Evolutionary conservation across 805 yeast species (phyloP).

Genomic region (Lachancea meyersii): DNA sequence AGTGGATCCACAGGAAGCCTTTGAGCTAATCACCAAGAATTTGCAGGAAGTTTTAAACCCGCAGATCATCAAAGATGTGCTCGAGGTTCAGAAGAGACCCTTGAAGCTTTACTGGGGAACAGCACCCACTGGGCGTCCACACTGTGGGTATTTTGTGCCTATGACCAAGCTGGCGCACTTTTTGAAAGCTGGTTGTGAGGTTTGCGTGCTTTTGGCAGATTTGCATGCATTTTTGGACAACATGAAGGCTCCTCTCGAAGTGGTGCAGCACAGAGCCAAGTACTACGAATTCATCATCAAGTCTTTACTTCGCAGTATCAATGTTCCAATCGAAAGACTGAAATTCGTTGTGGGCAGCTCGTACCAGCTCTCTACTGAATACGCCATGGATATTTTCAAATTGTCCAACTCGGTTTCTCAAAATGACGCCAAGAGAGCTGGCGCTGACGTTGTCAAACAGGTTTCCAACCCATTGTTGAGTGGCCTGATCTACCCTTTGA

Average conservation of each 20-base stretch:
- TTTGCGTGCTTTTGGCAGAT: slow-evolving; percentile 86
- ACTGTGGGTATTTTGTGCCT: slow-evolving; percentile 97
- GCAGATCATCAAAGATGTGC: slow-evolving; percentile 76
- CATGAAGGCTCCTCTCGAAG: slow-evolving; percentile 96
- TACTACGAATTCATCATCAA: slow-evolving; percentile 83
- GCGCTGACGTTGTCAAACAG: slow-evolving; percentile 98
- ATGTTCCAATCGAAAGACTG: slow-evolving; percentile 87
- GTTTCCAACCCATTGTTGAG: slow-evolving; percentile 88
- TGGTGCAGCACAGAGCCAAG: slow-evolving; percentile 79
- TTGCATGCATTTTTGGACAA: slow-evolving; percentile 95
- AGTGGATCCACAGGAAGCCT: slow-evolving; percentile 55
- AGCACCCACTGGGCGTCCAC: slow-evolving; percentile 98
- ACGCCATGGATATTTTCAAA: slow-evolving; percentile 84
- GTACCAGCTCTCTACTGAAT: slow-evolving; percentile 74
- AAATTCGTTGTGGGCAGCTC: slow-evolving; percentile 80
- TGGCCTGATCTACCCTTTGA: slow-evolving; percentile 93
- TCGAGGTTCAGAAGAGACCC: slow-evolving; percentile 76
- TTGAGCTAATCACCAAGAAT: slow-evolving; percentile 70
- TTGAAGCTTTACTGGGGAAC: slow-evolving; percentile 96
- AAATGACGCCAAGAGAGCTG: slow-evolving; percentile 97
- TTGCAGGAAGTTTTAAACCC: slow-evolving; percentile 89
- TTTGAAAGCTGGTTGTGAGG: slow-evolving; percentile 93
- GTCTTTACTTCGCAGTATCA: slow-evolving; percentile 75
- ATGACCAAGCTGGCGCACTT: slow-evolving; percentile 96
- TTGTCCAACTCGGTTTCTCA: slow-evolving; percentile 80